Conservation (phyloP, 306 rosid genomes). For the Notholithocarpus densiflorus region DNA sequence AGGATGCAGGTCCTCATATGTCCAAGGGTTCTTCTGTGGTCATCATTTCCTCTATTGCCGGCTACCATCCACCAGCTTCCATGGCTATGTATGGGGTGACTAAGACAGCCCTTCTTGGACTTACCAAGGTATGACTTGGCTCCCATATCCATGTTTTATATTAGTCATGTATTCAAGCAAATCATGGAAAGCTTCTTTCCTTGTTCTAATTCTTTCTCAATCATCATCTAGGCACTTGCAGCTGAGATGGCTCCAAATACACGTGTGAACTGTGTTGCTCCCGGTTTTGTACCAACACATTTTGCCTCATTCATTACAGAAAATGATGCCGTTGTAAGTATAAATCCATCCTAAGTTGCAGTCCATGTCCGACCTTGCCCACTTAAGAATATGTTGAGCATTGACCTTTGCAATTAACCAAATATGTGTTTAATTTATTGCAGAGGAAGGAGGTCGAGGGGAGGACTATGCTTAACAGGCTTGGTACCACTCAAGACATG, state of each 20-base stretch:
- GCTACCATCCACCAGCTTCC: conserved; percentile 61
- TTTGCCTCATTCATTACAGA: conserved; percentile 64
- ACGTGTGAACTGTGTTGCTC: conserved; percentile 93
- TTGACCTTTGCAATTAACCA: not conserved
- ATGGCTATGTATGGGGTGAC: conserved; percentile 99
- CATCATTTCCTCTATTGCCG: conserved; percentile 79
- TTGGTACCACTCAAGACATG: conserved; percentile 90
- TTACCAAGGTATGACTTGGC: conserved; percentile 60
- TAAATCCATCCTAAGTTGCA: not conserved
- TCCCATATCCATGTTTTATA: not conserved
- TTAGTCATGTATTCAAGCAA: conserved; percentile 9
- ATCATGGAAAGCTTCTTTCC: not conserved
- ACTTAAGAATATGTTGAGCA: not conserved
- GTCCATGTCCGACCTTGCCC: not conserved
- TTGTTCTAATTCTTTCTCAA: conserved; percentile 24
- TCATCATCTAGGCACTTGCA: conserved; percentile 72
- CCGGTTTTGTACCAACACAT: conserved; percentile 90
- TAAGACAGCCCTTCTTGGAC: conserved; percentile 94
- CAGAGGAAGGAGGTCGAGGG: conserved; percentile 64
- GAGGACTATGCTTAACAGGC: conserved; percentile 65
- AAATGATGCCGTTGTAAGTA: conserved; percentile 47
- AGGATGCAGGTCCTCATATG: conserved; percentile 84
- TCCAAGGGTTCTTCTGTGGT: conserved; percentile 75
- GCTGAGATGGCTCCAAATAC: conserved; percentile 75
- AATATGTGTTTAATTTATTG: conserved; percentile 20